Evolutionary conservation across 2,329 filamentous ascomycete genomes (phyloP).

Genomic region (Chalaropsis thielavioides): DNA sequence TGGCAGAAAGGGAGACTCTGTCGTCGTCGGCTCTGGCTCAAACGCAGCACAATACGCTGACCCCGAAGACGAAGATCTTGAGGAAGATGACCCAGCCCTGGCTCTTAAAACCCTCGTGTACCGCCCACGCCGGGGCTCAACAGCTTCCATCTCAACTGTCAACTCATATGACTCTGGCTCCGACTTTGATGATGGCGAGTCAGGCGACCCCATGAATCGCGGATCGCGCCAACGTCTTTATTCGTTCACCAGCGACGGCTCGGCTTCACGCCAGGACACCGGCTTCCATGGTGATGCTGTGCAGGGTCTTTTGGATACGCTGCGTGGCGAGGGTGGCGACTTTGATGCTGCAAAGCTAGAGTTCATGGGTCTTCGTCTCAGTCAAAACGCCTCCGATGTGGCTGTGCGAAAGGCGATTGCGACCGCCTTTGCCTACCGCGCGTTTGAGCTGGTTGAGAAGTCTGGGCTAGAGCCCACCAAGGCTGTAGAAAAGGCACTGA

Average conservation of each 20-base stretch:
- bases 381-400: constrained; percentile 75
- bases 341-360: constrained; percentile 77
- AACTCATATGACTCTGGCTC: constrained; percentile 38
- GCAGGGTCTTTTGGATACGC: constrained; percentile 69
- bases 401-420: constrained; percentile 80
- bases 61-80: constrained; percentile 35
- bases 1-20: constrained; percentile 26
- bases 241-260: constrained; percentile 60
- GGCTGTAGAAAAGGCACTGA: constrained; percentile 49
- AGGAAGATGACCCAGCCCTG: constrained; percentile 34
- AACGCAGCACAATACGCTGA: constrained; percentile 37
- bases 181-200: constrained; percentile 44
- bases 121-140: constrained; percentile 37
- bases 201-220: constrained; percentile 31
- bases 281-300: constrained; percentile 81
- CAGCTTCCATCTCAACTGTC: constrained; percentile 42
- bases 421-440: constrained; percentile 68
- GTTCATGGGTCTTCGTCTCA: constrained; percentile 83
- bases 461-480: constrained; percentile 44
- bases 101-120: constrained; percentile 44
- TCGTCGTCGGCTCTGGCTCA: constrained; percentile 35
- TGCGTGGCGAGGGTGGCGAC: constrained; percentile 59
- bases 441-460: constrained; percentile 50
- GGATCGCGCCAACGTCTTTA: constrained; percentile 53
- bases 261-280: constrained; percentile 40